phyloP scores from a whole-genome alignment of 192 early-diverging fungal genomes.

The Backusella westeae region DNA sequence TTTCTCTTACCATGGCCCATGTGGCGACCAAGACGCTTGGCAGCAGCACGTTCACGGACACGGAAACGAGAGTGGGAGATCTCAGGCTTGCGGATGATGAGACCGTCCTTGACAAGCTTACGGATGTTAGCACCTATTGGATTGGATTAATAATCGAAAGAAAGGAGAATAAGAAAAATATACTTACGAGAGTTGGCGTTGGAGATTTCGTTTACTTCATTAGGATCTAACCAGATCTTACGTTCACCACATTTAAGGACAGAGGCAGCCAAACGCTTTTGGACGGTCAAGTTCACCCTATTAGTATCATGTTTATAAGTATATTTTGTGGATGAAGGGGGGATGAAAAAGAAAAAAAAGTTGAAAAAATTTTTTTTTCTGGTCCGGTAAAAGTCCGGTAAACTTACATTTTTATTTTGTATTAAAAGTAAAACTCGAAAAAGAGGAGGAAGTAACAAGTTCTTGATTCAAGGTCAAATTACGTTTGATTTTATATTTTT shows the following conservation, averaged over 20 bases:
- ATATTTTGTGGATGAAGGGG: not conserved
- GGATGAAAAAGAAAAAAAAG: too few relatives aligned
- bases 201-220: conserved; percentile 91
- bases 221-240: conserved; percentile 99
- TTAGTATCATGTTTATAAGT: conserved; percentile 23
- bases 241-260: conserved; percentile 97
- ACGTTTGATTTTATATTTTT: not conserved
- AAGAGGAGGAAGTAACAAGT: not conserved
- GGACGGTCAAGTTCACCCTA: conserved; percentile 76
- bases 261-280: conserved; percentile 96
- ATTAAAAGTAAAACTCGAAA: not conserved
- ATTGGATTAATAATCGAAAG: not conserved
- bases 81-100: conserved; percentile 94
- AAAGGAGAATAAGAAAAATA: not conserved
- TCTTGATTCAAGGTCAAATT: not conserved
- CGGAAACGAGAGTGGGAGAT: conserved; percentile 90
- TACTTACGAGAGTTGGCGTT: conserved; percentile 97
- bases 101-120: conserved; percentile 96
- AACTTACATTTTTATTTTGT: conserved; percentile 5
- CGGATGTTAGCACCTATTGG: conserved; percentile 87
- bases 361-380: not conserved
- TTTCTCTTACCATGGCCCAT: conserved; percentile 89
- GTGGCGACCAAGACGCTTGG: conserved; percentile 98
- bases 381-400: not conserved
- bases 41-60: conserved; percentile 83